These are phyloP conservation scores for Cyberlindnera petersonii DNA, from an alignment of 805 yeast genomes.

Conservation along the genomic window DNA sequence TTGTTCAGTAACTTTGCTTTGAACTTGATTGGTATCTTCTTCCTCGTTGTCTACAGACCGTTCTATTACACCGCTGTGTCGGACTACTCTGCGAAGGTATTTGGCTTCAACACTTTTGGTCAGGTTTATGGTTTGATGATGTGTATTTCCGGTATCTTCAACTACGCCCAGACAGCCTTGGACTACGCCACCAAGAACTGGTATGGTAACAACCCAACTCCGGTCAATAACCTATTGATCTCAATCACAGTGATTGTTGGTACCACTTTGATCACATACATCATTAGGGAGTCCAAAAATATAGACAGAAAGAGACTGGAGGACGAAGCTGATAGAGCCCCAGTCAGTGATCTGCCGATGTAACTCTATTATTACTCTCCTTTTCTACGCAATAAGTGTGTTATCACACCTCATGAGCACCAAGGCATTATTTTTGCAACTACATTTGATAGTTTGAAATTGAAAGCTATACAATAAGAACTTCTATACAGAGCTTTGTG, in stretches of 20 bases:
- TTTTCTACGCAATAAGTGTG: too few relatives aligned
- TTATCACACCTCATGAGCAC: too few relatives aligned
- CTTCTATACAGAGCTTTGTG: background rate
- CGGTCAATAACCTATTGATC: slow-evolving; percentile 61
- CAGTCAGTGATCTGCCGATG: slow-evolving; percentile 42
- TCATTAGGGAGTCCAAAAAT: slow-evolving; percentile 34
- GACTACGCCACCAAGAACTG: slow-evolving; percentile 67
- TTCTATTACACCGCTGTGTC: slow-evolving; percentile 90
- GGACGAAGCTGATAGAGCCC: slow-evolving; percentile 60
- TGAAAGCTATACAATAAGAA: background rate
- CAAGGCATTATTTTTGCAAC: too few relatives aligned
- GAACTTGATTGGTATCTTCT: slow-evolving; percentile 64
- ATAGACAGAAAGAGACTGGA: slow-evolving; percentile 51
- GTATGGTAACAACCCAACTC: slow-evolving; percentile 73
- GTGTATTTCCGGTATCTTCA: slow-evolving; percentile 77
- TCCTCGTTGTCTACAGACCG: slow-evolving; percentile 82
- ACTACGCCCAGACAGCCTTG: slow-evolving; percentile 63
- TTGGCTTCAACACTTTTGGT: slow-evolving; percentile 90
- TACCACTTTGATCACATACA: slow-evolving; percentile 24
- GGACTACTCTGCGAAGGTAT: slow-evolving; percentile 87
- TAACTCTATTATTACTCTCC: too few relatives aligned
- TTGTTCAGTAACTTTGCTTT: slow-evolving; percentile 43
- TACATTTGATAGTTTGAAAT: too few relatives aligned
- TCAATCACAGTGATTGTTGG: slow-evolving; percentile 44
- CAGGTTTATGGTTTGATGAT: slow-evolving; percentile 85